Evolutionary conservation across 106 monocot species (phyloP), one percentile per base, ranked within the genome.

Genomic region (Ottelia alismoides): DNA sequence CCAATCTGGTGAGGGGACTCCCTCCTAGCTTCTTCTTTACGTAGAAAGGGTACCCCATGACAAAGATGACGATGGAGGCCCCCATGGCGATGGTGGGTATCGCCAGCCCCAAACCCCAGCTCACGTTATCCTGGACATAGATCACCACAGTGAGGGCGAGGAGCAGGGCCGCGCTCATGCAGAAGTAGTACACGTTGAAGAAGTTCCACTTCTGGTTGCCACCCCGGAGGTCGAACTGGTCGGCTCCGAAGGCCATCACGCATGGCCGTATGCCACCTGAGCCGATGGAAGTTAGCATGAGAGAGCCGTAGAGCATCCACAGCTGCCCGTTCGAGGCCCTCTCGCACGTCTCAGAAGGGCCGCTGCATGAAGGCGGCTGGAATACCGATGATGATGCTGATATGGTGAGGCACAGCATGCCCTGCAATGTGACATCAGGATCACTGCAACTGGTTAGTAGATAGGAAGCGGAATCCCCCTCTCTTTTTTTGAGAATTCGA

Each of bases 121-220:
- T 16, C 10, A 43, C 40, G 40, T 43, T 43, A 16, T 43, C 40
- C 40, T 43, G 40, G 40, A 43, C 40, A 16, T 43, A 43, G 40
- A 43, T 43, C 40, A 43, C 40, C 6, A 43, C 40, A 67, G 20
- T 77, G 17, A 72, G 58, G 16, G 72, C 72, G 44, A 68, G 6
- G 5, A 77, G 20, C 11, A 53, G 2, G 1, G 72, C 25, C n/a
- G 68, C 6, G 0, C 63, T 58, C 66, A 72, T 63, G 35, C 62
- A 43, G 58, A 77, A 72, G 72, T 58, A 72, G 58, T 64, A 77
- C 27, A 72, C 10, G 40, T 43, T 72, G 72, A 77, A 77, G 67
- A 72, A 77, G 66, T 21, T 67, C 55, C 51, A 66, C 17, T 52
- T 52, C 45, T 50, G 48, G 12, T 49, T 49, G 10, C 16, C 16